phyloP scores from a whole-genome alignment of 129 eudicot genomes.

The Arctium lappa region DNA sequence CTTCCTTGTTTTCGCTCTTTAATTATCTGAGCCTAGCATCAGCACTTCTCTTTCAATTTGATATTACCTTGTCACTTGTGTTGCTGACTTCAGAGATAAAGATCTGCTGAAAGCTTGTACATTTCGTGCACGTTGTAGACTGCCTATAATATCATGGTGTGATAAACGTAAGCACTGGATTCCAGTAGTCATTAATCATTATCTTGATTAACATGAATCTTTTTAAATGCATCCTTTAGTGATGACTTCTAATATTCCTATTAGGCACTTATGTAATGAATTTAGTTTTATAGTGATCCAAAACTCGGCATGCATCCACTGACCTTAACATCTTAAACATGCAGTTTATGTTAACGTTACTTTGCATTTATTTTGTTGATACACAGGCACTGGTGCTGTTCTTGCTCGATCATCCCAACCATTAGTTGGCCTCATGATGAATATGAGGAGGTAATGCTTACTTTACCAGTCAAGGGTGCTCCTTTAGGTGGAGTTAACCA shows the following conservation, averaged over 20 bases:
- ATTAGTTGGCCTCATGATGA: constrained; percentile 97
- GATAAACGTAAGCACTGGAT: constrained; percentile 49
- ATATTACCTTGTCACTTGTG: constrained; percentile 14
- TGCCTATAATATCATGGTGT: constrained; percentile 95
- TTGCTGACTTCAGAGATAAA: constrained; percentile 56
- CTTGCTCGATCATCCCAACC: constrained; percentile 99
- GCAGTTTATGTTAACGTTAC: background rate
- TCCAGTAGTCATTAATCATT: background rate
- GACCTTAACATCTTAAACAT: background rate
- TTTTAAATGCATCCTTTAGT: background rate
- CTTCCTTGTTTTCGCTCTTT: background rate
- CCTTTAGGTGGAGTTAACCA: background rate
- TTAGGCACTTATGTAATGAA: background rate
- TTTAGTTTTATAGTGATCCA: background rate
- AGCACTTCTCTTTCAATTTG: background rate
- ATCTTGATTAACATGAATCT: background rate
- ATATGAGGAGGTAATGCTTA: constrained; percentile 86
- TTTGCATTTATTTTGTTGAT: constrained; percentile 17
- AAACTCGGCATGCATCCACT: background rate
- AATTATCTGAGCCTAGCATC: background rate
- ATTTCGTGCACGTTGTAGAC: constrained; percentile 89
- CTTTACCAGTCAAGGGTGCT: background rate
- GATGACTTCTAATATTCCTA: background rate
- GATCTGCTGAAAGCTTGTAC: constrained; percentile 86
- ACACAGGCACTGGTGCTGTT: constrained; percentile 79